These are phyloP conservation scores for Tripterygium wilfordii DNA, from an alignment of 177 flowering plant species.

Conservation along the genomic window DNA sequence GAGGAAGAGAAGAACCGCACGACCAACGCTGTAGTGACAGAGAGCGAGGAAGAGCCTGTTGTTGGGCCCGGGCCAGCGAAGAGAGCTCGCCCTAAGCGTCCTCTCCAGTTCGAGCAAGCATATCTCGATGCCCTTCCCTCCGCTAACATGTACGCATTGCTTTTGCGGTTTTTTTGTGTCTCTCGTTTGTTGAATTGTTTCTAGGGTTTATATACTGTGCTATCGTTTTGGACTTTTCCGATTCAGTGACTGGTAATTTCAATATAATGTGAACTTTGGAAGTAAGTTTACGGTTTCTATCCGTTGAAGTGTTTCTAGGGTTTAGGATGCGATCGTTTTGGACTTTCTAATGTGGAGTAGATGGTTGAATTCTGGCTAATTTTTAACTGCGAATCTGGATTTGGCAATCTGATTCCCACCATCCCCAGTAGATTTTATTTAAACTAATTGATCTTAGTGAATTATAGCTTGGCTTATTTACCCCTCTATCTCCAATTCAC, in stretches of 20 bases:
- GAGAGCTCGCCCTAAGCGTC: conserved; percentile 65
- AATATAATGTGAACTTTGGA: not conserved
- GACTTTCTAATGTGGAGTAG: too few species aligned
- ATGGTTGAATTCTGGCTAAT: too few species aligned
- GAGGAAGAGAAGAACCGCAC: conserved; percentile 32
- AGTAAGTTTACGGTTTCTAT: not conserved
- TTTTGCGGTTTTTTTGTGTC: not conserved
- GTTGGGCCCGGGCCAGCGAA: conserved; percentile 89
- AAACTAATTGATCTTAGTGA: too few species aligned
- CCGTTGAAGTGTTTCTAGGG: not conserved
- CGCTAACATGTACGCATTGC: conserved; percentile 67
- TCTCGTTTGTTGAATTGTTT: not conserved
- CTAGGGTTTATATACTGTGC: not conserved
- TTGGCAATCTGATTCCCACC: too few species aligned
- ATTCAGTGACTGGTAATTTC: not conserved
- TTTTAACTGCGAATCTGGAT: too few species aligned
- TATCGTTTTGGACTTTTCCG: not conserved
- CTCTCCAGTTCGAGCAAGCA: conserved; percentile 93
- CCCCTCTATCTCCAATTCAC: too few species aligned
- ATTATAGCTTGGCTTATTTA: too few species aligned
- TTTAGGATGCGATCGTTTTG: not conserved
- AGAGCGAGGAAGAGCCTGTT: conserved; percentile 37
- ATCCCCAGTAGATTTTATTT: too few species aligned
- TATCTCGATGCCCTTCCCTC: conserved; percentile 93
- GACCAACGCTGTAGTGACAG: conserved; percentile 17